Conservation (phyloP, 306 rosid species). For the Nissolia schottii region DNA sequence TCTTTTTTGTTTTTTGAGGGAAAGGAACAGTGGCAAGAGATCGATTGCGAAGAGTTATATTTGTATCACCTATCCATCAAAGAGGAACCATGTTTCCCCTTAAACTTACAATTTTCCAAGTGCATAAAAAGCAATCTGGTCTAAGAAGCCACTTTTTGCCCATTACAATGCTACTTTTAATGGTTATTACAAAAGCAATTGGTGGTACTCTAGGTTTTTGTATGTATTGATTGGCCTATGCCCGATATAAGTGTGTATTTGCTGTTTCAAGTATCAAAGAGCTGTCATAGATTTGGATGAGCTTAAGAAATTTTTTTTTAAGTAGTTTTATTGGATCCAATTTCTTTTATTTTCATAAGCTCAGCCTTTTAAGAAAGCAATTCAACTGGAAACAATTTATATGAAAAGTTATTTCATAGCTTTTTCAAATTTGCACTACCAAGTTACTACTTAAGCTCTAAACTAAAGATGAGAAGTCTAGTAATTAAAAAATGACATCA, state of each 20-base stretch:
- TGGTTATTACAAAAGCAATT: not conserved
- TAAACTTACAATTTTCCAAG: not conserved
- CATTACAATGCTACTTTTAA: not conserved
- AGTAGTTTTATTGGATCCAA: not conserved
- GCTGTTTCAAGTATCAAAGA: not conserved
- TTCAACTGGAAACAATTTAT: not conserved
- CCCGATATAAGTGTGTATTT: not conserved
- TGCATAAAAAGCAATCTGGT: not conserved
- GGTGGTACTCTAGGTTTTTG: not conserved
- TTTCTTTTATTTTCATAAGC: not conserved
- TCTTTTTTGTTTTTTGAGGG: slow-evolving; percentile 7
- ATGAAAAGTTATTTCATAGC: not conserved
- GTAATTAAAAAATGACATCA: not conserved
- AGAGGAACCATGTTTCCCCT: not conserved
- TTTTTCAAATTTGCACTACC: not conserved
- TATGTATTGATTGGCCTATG: not conserved
- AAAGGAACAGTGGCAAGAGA: not conserved
- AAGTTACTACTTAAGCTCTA: not conserved
- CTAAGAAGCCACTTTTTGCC: not conserved
- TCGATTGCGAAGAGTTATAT: not conserved
- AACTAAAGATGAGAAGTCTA: not conserved
- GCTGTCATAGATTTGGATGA: not conserved
- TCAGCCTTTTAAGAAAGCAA: not conserved
- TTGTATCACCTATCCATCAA: not conserved
- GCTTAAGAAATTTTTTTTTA: not conserved